Conservation (phyloP, 257 asterid genomes). For the Galeopsis tetrahit region DNA sequence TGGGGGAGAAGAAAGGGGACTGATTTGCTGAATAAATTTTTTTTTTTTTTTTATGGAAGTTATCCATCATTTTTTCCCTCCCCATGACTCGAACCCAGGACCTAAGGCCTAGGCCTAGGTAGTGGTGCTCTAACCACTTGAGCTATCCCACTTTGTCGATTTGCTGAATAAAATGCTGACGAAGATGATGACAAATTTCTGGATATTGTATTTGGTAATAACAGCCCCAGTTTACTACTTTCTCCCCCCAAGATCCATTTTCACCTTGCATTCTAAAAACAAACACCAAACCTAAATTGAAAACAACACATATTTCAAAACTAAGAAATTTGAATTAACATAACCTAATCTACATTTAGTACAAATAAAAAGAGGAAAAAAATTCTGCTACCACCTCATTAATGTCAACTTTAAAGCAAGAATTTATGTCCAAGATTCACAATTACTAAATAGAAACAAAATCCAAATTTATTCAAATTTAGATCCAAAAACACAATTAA, state of each 20-base stretch:
- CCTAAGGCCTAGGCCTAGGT: no score
- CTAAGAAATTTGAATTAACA: slow-evolving; percentile 16
- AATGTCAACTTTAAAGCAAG: no score
- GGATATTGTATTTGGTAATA: slow-evolving; percentile 58
- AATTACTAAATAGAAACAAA: slow-evolving; percentile 25
- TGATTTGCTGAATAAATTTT: slow-evolving; percentile 95
- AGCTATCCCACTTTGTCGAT: no score
- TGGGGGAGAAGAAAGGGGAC: slow-evolving; percentile 94
- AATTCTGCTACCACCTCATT: not conserved
- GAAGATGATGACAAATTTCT: slow-evolving; percentile 92
- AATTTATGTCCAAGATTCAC: slow-evolving; percentile 18
- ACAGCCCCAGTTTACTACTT: slow-evolving; percentile 50
- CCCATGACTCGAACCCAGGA: no score
- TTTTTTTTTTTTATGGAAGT: no score
- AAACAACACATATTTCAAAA: slow-evolving; percentile 18
- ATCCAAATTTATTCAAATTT: slow-evolving; percentile 28
- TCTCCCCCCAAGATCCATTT: slow-evolving; percentile 81
- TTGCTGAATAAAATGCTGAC: slow-evolving; percentile 88
- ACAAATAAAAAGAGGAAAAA: no score
- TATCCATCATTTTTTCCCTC: no score
- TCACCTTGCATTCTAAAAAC: slow-evolving; percentile 45
- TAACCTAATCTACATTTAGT: no score
- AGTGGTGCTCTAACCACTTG: no score
- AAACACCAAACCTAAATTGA: slow-evolving; percentile 42
- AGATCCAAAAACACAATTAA: slow-evolving; percentile 50